Conservation (phyloP, 2,329 filamentous ascomycete species). For the Xylariales sp. region DNA sequence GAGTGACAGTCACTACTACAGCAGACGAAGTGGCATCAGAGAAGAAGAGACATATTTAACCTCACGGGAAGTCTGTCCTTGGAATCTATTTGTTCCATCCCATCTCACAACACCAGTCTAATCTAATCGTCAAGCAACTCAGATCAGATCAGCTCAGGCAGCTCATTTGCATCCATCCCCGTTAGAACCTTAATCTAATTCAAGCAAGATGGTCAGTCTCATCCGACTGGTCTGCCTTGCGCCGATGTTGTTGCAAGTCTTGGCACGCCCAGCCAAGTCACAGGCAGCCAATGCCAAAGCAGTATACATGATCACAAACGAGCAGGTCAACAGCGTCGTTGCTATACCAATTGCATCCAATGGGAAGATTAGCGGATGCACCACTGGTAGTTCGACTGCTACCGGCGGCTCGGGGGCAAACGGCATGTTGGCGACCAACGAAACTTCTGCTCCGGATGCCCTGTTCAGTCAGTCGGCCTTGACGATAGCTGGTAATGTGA, state of each 20-base stretch:
- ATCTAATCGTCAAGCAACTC: too few species aligned
- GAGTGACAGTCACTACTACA: too few species aligned
- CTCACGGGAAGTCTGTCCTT: too few species aligned
- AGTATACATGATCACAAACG: constrained; percentile 54
- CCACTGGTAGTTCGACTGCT: constrained; percentile 24
- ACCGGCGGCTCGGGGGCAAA: constrained; percentile 36
- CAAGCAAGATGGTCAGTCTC: background rate
- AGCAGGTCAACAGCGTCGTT: constrained; percentile 42
- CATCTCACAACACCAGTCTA: too few species aligned
- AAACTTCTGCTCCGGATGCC: constrained; percentile 40
- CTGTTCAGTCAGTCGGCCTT: constrained; percentile 47
- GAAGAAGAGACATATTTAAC: too few species aligned
- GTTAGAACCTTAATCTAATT: too few species aligned
- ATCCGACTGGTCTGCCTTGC: background rate
- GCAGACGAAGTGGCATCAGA: background rate
- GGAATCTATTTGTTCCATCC: too few species aligned
- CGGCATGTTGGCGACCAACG: constrained; percentile 25
- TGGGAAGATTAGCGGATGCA: constrained; percentile 41
- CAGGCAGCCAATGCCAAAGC: constrained; percentile 32
- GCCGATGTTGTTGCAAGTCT: background rate
- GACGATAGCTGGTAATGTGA: constrained; percentile 45
- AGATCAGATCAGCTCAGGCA: too few species aligned
- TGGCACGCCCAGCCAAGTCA: background rate
- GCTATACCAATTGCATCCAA: constrained; percentile 42
- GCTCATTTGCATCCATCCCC: too few species aligned